These are phyloP conservation scores for Skeletonema costatum DNA, from an alignment of 108 stramenopile genomes.

Conservation along the genomic window DNA sequence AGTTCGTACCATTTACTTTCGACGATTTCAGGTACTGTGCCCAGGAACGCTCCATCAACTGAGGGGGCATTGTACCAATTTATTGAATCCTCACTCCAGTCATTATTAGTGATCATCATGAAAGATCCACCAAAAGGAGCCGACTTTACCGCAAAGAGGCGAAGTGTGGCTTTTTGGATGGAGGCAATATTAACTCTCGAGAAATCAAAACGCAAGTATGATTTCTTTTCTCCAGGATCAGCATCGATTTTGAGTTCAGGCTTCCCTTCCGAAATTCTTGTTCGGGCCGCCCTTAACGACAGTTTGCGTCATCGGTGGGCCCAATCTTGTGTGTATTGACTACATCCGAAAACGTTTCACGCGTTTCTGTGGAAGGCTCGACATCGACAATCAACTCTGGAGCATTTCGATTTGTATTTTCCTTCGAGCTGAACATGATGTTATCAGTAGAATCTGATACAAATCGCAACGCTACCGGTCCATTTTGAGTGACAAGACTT, in stretches of 20 bases:
- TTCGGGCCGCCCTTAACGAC: conserved; percentile 21
- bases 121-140: conserved; percentile 33
- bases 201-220: conserved; percentile 37
- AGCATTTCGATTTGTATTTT: conserved; percentile 34
- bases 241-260: conserved; percentile 32
- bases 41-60: conserved; percentile 27
- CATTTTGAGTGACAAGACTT: conserved; percentile 24
- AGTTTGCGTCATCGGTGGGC: conserved; percentile 37
- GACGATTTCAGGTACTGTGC: conserved; percentile 14
- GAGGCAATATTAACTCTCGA: conserved; percentile 24
- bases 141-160: conserved; percentile 24
- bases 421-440: conserved; percentile 46
- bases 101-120: conserved; percentile 21
- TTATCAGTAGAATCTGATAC: conserved; percentile 36
- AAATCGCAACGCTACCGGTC: conserved; percentile 32
- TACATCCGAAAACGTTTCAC: conserved; percentile 6
- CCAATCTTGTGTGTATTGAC: conserved; percentile 40
- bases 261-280: conserved; percentile 37
- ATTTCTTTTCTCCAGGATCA: conserved; percentile 35
- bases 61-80: conserved; percentile 24
- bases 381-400: conserved; percentile 41
- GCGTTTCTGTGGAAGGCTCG: neutral
- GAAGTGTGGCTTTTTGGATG: conserved; percentile 25
- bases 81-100: conserved; percentile 31
- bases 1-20: conserved; percentile 36